A percentile compares a stretch with the other conserved stretches of the same genome.
These are phyloP conservation scores for Clarireedia paspali DNA, from an alignment of 2,329 filamentous ascomycete species.

Conservation along the genomic window DNA sequence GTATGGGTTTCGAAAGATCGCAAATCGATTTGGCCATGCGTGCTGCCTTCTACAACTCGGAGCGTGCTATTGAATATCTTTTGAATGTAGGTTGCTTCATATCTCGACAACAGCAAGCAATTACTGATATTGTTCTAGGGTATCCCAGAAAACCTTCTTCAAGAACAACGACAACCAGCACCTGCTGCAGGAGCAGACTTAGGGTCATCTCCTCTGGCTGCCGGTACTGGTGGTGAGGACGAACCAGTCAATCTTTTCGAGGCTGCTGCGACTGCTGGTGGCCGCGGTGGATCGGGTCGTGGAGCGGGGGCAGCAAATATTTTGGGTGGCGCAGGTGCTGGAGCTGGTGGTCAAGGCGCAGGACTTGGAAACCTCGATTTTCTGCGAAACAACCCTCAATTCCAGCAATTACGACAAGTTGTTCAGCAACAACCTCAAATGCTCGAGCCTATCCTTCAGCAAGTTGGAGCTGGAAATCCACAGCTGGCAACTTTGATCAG, in stretches of 20 bases:
- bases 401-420: conserved; percentile 93
- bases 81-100: conserved; percentile 56
- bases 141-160: conserved; percentile 77
- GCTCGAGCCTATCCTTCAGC: conserved; percentile 96
- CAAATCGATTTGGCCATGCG: conserved; percentile 93
- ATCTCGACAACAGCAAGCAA: background rate
- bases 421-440: conserved; percentile 97
- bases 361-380: conserved; percentile 81
- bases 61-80: conserved; percentile 94
- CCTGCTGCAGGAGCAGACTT: conserved; percentile 38
- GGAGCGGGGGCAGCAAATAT: conserved; percentile 35
- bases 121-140: conserved; percentile 47
- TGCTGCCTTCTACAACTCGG: conserved; percentile 93
- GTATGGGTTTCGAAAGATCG: conserved; percentile 86
- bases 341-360: conserved; percentile 32
- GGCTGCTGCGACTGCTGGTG: conserved; percentile 53
- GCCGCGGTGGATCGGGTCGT: conserved; percentile 36
- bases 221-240: conserved; percentile 48
- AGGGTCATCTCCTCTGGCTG: conserved; percentile 30
- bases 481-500: conserved; percentile 89
- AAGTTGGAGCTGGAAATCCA: conserved; percentile 90
- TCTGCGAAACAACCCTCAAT: conserved; percentile 89
- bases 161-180: conserved; percentile 52
- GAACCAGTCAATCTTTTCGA: conserved; percentile 85
- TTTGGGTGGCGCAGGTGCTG: conserved; percentile 38